Conservation (phyloP, 176 grass and related monocot genomes). For the Zea luxurians region DNA sequence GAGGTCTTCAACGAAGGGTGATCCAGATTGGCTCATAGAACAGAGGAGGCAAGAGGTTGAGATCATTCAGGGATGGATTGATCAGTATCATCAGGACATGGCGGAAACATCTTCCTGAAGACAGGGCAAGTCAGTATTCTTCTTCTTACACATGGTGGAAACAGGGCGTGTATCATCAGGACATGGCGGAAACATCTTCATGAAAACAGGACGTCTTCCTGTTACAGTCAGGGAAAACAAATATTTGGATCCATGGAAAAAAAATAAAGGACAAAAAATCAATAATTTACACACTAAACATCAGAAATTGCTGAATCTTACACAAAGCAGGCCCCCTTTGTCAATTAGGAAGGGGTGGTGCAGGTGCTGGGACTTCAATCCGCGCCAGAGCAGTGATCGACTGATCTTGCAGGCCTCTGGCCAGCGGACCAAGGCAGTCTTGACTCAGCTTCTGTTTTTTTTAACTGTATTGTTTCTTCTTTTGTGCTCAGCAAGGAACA, state of each 20-base stretch:
- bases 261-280: conserved; percentile 1
- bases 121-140: background rate
- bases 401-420: background rate
- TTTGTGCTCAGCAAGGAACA: background rate
- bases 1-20: conserved; percentile 67
- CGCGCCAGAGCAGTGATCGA: background rate
- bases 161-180: conserved; percentile 52
- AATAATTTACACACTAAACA: conserved; percentile 8
- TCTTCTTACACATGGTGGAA: background rate
- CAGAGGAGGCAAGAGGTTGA: conserved; percentile 76
- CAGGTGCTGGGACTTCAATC: background rate
- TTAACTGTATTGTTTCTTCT: background rate
- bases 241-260: conserved; percentile 24
- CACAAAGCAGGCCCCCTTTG: background rate
- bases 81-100: conserved; percentile 71
- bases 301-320: conserved; percentile 26
- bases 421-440: background rate
- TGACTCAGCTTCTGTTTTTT: background rate
- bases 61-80: conserved; percentile 78
- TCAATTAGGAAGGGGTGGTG: background rate
- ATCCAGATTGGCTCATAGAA: conserved; percentile 72
- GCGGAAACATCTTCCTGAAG: conserved; percentile 32
- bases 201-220: conserved; percentile 16
- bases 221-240: conserved; percentile 11
- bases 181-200: conserved; percentile 45